Percentiles rank a stretch among this genome's conserved stretches.
These are phyloP conservation scores for Suillus fuscotomentosus DNA, from an alignment of 768 basidiomycete species.

Conservation along the genomic window DNA sequence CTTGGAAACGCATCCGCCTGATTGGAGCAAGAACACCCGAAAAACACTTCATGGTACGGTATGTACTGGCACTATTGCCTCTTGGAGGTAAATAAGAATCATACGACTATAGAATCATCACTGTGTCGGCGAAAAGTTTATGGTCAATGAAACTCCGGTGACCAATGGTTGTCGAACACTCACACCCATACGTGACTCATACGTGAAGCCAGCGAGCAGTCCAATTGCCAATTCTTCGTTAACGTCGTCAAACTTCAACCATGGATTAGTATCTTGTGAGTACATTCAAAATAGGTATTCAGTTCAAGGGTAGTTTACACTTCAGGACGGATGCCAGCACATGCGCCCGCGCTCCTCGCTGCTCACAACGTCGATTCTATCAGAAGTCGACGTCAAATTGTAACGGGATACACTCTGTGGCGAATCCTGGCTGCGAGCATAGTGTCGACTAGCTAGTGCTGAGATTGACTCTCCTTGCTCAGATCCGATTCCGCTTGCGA, in stretches of 20 bases:
- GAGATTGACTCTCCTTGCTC: not conserved
- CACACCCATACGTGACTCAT: not conserved
- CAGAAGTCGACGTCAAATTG: slow-evolving; percentile 83
- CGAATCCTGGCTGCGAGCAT: too few species aligned
- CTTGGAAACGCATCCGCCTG: not conserved
- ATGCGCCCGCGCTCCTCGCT: slow-evolving; percentile 87
- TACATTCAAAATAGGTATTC: slow-evolving; percentile 35
- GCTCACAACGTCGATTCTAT: slow-evolving; percentile 89
- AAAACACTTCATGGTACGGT: too few species aligned
- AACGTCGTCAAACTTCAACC: not conserved
- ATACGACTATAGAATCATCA: not conserved
- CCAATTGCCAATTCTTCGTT: not conserved
- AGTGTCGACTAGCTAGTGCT: not conserved
- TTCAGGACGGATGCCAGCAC: slow-evolving; percentile 94
- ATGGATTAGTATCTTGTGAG: not conserved
- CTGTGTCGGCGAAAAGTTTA: too few species aligned
- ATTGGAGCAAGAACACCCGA: not conserved
- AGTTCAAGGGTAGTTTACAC: slow-evolving; percentile 39
- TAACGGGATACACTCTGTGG: slow-evolving; percentile 86
- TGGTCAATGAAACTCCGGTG: not conserved
- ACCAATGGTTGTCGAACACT: not conserved
- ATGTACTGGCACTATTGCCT: too few species aligned
- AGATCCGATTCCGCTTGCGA: not conserved
- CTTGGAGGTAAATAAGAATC: too few species aligned
- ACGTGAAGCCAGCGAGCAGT: not conserved